phyloP scores from a whole-genome alignment of 163 green algal genomes.

The Scenedesmus sp. region DNA sequence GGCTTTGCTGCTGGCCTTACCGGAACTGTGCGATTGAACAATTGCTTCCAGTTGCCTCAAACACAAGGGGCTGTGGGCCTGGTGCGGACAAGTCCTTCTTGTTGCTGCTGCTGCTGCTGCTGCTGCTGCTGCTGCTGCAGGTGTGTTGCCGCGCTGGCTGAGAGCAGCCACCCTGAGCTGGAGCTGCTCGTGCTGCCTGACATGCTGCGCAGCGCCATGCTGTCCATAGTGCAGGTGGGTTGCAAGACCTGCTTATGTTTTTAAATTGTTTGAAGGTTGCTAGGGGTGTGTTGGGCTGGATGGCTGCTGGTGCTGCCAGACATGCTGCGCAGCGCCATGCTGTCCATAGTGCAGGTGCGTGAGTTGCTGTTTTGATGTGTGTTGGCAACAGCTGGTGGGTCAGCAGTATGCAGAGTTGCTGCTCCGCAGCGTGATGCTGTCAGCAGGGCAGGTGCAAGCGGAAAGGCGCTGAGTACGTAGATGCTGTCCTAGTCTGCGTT shows the following conservation, averaged over 20 bases:
- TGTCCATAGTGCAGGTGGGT: conserved; percentile 45
- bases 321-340: conserved; percentile 47
- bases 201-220: conserved; percentile 50
- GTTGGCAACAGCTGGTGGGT: not conserved
- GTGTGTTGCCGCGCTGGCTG: conserved; percentile 38
- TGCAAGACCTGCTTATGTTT: not conserved
- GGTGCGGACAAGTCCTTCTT: too few species aligned
- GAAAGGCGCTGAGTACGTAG: too few species aligned
- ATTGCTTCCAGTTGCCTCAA: not conserved
- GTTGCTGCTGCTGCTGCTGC: conserved; percentile 9
- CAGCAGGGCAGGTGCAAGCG: too few species aligned
- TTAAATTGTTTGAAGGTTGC: not conserved
- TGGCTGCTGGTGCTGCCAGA: conserved; percentile 17
- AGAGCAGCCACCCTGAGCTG: conserved; percentile 50
- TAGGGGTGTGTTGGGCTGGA: not conserved
- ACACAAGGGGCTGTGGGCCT: too few species aligned
- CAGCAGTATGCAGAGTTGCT: too few species aligned
- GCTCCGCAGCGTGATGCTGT: too few species aligned
- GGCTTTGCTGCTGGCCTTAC: not conserved
- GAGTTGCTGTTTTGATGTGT: not conserved
- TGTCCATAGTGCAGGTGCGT: conserved; percentile 44
- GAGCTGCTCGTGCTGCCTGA: conserved; percentile 34
- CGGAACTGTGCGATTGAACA: not conserved
- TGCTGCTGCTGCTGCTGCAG: conserved; percentile 41
- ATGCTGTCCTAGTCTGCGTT: too few species aligned